Base-by-base conservation (phyloP, 75 land plant species). In the Isoetes taiwanensis region DNA sequence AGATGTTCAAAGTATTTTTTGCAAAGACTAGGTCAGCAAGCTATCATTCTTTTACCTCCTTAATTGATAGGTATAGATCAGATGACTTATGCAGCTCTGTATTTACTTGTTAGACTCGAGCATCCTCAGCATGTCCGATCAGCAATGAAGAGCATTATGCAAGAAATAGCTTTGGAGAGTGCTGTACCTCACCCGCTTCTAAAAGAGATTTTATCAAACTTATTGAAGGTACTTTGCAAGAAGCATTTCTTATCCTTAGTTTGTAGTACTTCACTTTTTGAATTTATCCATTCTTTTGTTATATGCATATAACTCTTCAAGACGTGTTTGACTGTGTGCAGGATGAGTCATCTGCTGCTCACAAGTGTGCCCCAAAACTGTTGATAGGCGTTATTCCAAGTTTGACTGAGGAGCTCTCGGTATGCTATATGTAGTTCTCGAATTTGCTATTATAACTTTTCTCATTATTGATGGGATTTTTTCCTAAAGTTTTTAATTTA, bases 1-100 rank as follows among this genome's bases (percentile, higher is more conserved):
- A 86, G 54, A 76, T 86, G 74, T 86, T 82, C 66, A 34, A 68
- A 25, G 77, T 67, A 30, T 82, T 82, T 58, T 61, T 86, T 52
- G 11, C 68, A 10, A 77, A 76, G 42, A 75, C 62, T 67, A 82
- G 91, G 91, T 86, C 20, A n/a, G n/a, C n/a, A n/a, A n/a, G n/a
- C n/a, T n/a, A n/a, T n/a, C n/a, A n/a, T n/a, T 37, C 11, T 46
- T 46, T 46, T 46, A 3, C 50, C 25, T 46, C 4, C 50, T 8
- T 46, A 6, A 3, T 4, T 46, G 50, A 16, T 6, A 46, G 50
- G n/a, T 23, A 46, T 19, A 46, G 6, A 6, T 19, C 39, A 14
- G 14, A 9, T 46, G 12, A n/a, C 50, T 46, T 23, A 23, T 46
- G 5, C 50, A 19, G n/a, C n/a, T n/a, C n/a, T n/a, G n/a, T n/a